phyloP scores from a whole-genome alignment of 495 filamentous ascomycete species.

The Penicillium tannophilum region DNA sequence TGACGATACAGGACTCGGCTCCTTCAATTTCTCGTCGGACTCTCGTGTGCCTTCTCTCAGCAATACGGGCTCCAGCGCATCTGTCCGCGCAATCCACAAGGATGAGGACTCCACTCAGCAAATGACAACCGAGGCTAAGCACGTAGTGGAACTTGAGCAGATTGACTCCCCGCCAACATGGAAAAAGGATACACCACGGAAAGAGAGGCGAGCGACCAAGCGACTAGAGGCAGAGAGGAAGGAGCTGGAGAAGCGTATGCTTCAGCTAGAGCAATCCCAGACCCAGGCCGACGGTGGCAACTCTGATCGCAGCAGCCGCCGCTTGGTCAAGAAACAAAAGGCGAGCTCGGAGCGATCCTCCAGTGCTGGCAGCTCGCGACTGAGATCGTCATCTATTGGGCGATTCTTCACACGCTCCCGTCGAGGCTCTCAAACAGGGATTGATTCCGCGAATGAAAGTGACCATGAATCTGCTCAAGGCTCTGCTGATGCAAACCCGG shows the following conservation, averaged over 20 bases:
- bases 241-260: conserved; percentile 40
- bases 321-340: conserved; percentile 42
- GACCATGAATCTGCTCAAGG: conserved; percentile 10
- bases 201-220: conserved; percentile 40
- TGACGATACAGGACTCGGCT: conserved; percentile 22
- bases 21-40: conserved; percentile 20
- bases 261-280: conserved; percentile 36
- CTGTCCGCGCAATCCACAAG: conserved; percentile 10
- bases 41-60: conserved; percentile 22
- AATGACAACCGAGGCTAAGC: neutral
- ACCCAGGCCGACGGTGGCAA: conserved; percentile 19
- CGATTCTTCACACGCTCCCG: conserved; percentile 38
- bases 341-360: conserved; percentile 36
- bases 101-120: conserved; percentile 14
- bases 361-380: conserved; percentile 34
- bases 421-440: conserved; percentile 35
- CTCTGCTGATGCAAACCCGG: conserved; percentile 2
- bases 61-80: conserved; percentile 25
- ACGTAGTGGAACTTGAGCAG: conserved; percentile 5
- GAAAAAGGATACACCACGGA: conserved; percentile 23
- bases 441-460: conserved; percentile 28
- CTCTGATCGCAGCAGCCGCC: conserved; percentile 31
- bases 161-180: conserved; percentile 24
- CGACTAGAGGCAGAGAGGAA: conserved; percentile 42
- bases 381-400: conserved; percentile 33